Percentiles rank a stretch among this genome's conserved stretches.
Evolutionary conservation across 148 eudicot genomes (phyloP).

Genomic region (Amaranthus palmeri): DNA sequence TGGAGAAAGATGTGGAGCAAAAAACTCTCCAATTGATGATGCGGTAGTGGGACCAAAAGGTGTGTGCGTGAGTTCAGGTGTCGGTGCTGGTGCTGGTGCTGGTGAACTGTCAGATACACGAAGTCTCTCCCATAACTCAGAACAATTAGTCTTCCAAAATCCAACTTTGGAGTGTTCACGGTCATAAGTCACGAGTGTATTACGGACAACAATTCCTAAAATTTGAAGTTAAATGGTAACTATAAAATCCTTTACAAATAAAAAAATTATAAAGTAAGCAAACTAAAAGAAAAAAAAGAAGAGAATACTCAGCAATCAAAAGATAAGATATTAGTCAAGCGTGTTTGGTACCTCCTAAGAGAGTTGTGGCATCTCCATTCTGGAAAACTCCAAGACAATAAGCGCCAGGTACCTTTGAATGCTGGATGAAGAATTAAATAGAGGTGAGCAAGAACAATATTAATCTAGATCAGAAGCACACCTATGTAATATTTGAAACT

Average conservation of each 20-base stretch:
- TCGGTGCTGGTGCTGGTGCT: constrained; percentile 19
- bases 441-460: constrained; percentile 6
- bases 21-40: constrained; percentile 22
- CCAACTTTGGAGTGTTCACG: constrained; percentile 79
- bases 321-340: constrained; percentile 1
- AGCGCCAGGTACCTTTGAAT: constrained; percentile 78
- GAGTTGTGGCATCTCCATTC: constrained; percentile 90
- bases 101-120: constrained; percentile 43
- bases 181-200: constrained; percentile 90
- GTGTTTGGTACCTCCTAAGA: constrained; percentile 72
- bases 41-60: neutral
- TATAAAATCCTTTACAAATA: neutral
- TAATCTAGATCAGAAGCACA: constrained; percentile 4
- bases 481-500: neutral
- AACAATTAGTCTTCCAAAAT: constrained; percentile 97
- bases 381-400: constrained; percentile 91
- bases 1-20: constrained; percentile 42
- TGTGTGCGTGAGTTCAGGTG: no score
- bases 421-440: constrained; percentile 37
- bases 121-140: constrained; percentile 78
- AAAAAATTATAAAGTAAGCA: neutral
- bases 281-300: neutral
- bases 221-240: constrained; percentile 1
- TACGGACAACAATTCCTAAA: constrained; percentile 80
- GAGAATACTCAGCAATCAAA: neutral